A percentile compares a stretch with the other conserved stretches of the same genome.
These are phyloP conservation scores for Parastagonospora avenae DNA, from an alignment of 2,329 filamentous ascomycete genomes.

Conservation along the genomic window DNA sequence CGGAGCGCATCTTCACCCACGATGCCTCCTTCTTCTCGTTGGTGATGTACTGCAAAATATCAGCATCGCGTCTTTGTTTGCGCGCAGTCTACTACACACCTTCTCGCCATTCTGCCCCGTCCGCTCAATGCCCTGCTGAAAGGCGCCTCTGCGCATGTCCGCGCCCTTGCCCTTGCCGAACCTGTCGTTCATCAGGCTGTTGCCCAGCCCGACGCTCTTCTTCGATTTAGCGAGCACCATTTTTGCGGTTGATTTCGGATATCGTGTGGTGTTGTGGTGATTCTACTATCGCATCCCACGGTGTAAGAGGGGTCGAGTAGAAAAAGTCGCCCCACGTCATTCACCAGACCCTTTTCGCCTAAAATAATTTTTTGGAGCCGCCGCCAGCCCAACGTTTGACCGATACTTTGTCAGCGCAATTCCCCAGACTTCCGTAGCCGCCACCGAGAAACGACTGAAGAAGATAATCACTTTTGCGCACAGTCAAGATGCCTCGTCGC, in stretches of 20 bases:
- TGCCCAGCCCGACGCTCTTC: conserved; percentile 91
- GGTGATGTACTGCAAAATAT: conserved; percentile 73
- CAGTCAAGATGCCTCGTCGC: conserved; percentile 69
- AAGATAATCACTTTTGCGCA: background rate
- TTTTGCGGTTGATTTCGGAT: conserved; percentile 32
- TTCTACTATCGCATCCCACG: conserved; percentile 11
- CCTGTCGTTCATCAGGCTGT: conserved; percentile 97
- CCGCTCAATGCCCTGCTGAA: conserved; percentile 69
- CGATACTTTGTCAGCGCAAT: conserved; percentile 38
- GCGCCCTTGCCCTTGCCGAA: conserved; percentile 91
- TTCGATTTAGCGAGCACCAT: conserved; percentile 92
- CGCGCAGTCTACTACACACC: conserved; percentile 45
- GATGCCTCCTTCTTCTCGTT: conserved; percentile 88
- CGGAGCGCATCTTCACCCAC: conserved; percentile 99
- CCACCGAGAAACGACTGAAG: conserved; percentile 8
- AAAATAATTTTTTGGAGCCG: conserved; percentile 59
- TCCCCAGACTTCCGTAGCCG: conserved; percentile 26
- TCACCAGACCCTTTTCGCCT: conserved; percentile 65
- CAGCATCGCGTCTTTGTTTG: conserved; percentile 22
- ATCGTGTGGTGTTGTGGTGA: conserved; percentile 24
- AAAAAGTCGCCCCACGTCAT: conserved; percentile 47
- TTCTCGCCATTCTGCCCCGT: conserved; percentile 77
- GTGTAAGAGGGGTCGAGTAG: conserved; percentile 24
- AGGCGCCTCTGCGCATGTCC: conserved; percentile 75
- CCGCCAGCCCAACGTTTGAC: conserved; percentile 12